A percentile compares a stretch with the other conserved stretches of the same genome.
phyloP scores from a whole-genome alignment of 2,329 filamentous ascomycete species.

The Alternaria angustiovoidea region DNA sequence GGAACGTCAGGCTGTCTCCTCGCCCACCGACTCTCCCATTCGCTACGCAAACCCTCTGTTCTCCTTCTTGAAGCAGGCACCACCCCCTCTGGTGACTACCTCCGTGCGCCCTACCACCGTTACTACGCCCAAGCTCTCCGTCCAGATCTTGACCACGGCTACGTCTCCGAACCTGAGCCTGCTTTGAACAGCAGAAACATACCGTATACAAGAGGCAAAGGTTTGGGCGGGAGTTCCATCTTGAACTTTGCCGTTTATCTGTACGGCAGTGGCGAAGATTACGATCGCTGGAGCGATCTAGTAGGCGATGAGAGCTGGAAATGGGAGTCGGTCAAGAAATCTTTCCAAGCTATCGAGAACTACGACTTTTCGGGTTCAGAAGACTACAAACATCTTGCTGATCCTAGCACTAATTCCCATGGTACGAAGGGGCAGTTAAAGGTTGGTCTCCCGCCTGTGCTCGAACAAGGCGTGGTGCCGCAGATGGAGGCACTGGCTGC shows the following conservation, averaged over 20 bases:
- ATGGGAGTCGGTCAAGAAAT: constrained; percentile 62
- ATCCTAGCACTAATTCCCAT: constrained; percentile 57
- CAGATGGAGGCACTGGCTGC: constrained; percentile 64
- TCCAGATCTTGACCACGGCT: constrained; percentile 60
- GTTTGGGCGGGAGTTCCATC: constrained; percentile 59
- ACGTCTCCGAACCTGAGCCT: constrained; percentile 48
- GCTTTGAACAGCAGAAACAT: constrained; percentile 53
- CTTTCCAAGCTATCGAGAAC: constrained; percentile 63
- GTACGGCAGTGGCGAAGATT: constrained; percentile 66
- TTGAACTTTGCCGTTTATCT: constrained; percentile 55
- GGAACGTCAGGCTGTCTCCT: constrained; percentile 68
- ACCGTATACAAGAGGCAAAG: constrained; percentile 57
- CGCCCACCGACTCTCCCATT: constrained; percentile 61
- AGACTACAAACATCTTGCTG: constrained; percentile 57
- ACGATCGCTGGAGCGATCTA: constrained; percentile 66
- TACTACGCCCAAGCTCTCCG: constrained; percentile 57
- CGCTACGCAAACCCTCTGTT: constrained; percentile 59
- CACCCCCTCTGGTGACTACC: constrained; percentile 56
- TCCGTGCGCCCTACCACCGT: constrained; percentile 61
- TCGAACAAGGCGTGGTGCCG: constrained; percentile 65
- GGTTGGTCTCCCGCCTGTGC: constrained; percentile 57
- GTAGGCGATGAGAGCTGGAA: constrained; percentile 64
- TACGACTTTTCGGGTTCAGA: constrained; percentile 54
- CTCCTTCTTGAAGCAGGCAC: constrained; percentile 69
- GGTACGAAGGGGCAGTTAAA: constrained; percentile 49